These are phyloP conservation scores for Diaporthe caulivora DNA, from an alignment of 2,329 filamentous ascomycete species.

Conservation along the genomic window DNA sequence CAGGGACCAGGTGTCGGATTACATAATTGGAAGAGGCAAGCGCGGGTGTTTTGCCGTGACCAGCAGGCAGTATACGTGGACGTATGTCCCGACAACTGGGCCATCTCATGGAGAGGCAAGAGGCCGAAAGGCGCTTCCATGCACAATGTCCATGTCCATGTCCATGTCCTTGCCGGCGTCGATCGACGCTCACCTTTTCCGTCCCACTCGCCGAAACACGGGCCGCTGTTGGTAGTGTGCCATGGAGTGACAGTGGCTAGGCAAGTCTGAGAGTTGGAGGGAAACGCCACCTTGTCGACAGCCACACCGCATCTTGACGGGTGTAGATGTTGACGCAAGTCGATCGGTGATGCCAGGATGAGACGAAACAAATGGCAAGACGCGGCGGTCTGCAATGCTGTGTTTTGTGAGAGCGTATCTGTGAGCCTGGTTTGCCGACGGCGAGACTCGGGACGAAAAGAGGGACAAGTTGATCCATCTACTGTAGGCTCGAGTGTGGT, in stretches of 20 bases:
- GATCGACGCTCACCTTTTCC: background rate
- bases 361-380: slow-evolving; percentile 13
- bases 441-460: slow-evolving; percentile 7
- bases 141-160: background rate
- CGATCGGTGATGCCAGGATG: slow-evolving; percentile 12
- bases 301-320: slow-evolving; percentile 20
- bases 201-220: slow-evolving; percentile 36
- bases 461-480: background rate
- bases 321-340: background rate
- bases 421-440: background rate
- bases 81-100: background rate
- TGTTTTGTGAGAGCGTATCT: no score
- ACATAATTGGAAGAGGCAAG: background rate
- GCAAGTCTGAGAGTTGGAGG: background rate
- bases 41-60: background rate
- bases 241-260: background rate
- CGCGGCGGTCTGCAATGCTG: background rate
- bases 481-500: no score
- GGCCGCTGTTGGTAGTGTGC: slow-evolving; percentile 24
- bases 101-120: background rate
- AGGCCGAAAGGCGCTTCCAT: background rate
- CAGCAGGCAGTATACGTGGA: background rate
- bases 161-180: slow-evolving; percentile 21
- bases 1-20: background rate
- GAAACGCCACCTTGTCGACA: slow-evolving; percentile 9